Evolutionary conservation across 2,329 filamentous ascomycete species (phyloP).

Genomic region (Rhynchosporium agropyri): DNA sequence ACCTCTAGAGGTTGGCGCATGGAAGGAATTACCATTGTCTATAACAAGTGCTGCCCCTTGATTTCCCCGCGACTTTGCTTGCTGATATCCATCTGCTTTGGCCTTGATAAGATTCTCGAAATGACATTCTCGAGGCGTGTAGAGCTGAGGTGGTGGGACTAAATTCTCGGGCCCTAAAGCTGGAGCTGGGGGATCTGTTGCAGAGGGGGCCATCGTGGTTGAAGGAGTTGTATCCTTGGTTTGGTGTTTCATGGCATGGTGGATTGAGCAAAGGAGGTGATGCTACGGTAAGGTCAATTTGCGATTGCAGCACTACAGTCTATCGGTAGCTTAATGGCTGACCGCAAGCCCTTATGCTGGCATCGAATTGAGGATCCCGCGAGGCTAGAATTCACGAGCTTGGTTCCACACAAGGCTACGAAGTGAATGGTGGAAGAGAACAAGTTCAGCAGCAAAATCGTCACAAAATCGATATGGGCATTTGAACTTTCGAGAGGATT

Average conservation of each 20-base stretch:
- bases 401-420: constrained; percentile 30
- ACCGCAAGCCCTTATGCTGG: background rate
- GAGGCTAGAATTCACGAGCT: constrained; percentile 30
- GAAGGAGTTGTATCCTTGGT: constrained; percentile 11
- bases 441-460: background rate
- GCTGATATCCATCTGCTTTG: constrained; percentile 65
- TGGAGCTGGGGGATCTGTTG: constrained; percentile 37
- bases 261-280: constrained; percentile 49
- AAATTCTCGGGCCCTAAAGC: constrained; percentile 50
- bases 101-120: constrained; percentile 59
- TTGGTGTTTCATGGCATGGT: constrained; percentile 51
- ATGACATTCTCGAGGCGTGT: constrained; percentile 62
- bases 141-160: constrained; percentile 57
- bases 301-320: background rate
- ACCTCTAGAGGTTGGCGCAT: constrained; percentile 22
- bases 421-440: background rate
- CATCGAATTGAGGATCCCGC: background rate
- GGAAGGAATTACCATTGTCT: constrained; percentile 77
- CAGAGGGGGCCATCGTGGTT: constrained; percentile 41
- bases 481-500: too few relatives aligned
- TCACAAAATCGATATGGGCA: background rate
- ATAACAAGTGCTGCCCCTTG: constrained; percentile 84
- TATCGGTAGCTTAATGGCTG: constrained; percentile 6
- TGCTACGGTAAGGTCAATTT: background rate
- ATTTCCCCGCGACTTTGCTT: constrained; percentile 58